A percentile compares a stretch with the other conserved stretches of the same genome.
These are phyloP conservation scores for Rauvolfia tetraphylla DNA, from an alignment of 257 asterid species.

Conservation along the genomic window DNA sequence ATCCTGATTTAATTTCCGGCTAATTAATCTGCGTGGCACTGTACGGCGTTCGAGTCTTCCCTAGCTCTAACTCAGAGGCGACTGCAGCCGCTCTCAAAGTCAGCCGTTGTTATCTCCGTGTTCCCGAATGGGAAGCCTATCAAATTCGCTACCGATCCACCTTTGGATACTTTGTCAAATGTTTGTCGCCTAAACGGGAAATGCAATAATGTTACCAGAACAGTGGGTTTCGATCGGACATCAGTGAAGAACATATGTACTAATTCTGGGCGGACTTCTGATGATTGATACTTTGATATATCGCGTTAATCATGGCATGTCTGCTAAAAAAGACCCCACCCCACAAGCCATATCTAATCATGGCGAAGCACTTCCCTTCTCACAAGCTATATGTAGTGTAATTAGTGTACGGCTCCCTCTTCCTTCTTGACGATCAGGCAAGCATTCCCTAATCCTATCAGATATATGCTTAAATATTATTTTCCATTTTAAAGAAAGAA, in stretches of 20 bases:
- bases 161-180: neutral
- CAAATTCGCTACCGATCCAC: constrained; percentile 1
- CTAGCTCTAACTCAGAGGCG: neutral
- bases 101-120: constrained; percentile 18
- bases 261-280: neutral
- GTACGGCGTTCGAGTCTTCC: neutral
- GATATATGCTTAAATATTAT: no score
- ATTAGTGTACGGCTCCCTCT: no score
- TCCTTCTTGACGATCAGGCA: neutral
- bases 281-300: neutral
- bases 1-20: constrained; percentile 33
- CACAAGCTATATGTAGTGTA: neutral
- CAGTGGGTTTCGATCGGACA: neutral
- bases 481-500: no score
- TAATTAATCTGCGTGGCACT: constrained; percentile 27
- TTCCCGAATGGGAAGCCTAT: constrained; percentile 28
- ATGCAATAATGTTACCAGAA: neutral
- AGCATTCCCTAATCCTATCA: no score
- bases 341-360: no score
- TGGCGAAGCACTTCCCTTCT: neutral
- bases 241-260: neutral
- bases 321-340: neutral
- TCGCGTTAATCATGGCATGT: constrained; percentile 7
- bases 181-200: neutral
- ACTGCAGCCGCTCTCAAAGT: neutral